Conservation (phyloP, 192 early-diverging fungal genomes). For the Coemansia sp. region DNA sequence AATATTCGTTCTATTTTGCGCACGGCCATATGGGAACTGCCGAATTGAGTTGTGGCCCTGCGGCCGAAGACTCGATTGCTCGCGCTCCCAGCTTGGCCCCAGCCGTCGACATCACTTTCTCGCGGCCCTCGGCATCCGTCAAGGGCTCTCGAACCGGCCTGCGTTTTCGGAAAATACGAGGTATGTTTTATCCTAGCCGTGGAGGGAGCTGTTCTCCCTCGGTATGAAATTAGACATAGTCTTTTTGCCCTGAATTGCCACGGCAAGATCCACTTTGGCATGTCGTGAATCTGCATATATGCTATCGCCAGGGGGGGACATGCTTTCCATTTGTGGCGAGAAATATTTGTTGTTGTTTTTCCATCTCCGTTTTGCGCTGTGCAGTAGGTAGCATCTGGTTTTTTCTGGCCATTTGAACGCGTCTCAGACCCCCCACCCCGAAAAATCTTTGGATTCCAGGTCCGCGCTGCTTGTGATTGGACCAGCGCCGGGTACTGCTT, state of each 20-base stretch:
- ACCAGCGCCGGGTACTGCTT: background rate
- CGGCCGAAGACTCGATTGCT: conserved; percentile 34
- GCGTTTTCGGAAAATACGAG: conserved; percentile 46
- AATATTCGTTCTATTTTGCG: background rate
- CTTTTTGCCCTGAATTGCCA: no score
- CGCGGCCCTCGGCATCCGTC: conserved; percentile 36
- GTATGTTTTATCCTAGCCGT: no score
- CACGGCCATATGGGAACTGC: conserved; percentile 25
- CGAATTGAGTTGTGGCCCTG: conserved; percentile 18
- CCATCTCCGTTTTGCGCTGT: background rate
- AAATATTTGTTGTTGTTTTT: conserved; percentile 24
- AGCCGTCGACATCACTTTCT: conserved; percentile 53
- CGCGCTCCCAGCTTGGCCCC: conserved; percentile 45
- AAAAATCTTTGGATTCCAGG: background rate
- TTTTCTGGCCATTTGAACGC: background rate
- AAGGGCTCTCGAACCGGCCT: conserved; percentile 34
- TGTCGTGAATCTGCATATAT: conserved; percentile 1
- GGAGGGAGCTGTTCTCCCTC: no score
- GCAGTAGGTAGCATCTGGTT: background rate
- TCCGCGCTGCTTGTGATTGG: conserved; percentile 7
- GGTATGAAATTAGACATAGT: no score
- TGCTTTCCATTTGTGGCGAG: conserved; percentile 23
- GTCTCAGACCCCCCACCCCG: background rate
- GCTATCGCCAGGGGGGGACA: background rate
- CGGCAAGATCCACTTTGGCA: no score